These are phyloP conservation scores for Ogataea hybrid DNA, from an alignment of 1,139 yeast species.

Conservation along the genomic window DNA sequence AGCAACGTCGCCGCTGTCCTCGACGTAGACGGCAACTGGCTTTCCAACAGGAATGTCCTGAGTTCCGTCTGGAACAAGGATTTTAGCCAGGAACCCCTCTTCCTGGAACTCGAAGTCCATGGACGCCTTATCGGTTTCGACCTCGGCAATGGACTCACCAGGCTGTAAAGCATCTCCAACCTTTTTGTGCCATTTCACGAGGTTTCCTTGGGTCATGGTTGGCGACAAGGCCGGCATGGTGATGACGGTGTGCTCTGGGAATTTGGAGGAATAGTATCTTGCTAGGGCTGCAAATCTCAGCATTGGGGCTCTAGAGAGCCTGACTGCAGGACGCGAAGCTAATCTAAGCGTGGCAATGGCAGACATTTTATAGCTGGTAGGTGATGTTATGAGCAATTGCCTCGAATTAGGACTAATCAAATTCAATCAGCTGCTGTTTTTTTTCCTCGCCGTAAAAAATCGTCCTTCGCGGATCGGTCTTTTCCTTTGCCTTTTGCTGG, in stretches of 20 bases:
- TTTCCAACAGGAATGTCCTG: conserved; percentile 90
- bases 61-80: conserved; percentile 80
- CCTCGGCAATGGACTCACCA: conserved; percentile 94
- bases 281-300: conserved; percentile 16
- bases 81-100: conserved; percentile 93
- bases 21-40: conserved; percentile 97
- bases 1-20: conserved; percentile 76
- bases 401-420: neutral
- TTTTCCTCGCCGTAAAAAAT: conserved; percentile 8
- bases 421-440: conserved; percentile 13
- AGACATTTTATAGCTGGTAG: conserved; percentile 23
- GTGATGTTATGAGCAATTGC: neutral
- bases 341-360: conserved; percentile 35
- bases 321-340: conserved; percentile 33
- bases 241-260: conserved; percentile 66
- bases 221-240: conserved; percentile 96
- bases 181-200: conserved; percentile 83
- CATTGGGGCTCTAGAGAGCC: conserved; percentile 21
- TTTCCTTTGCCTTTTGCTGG: conserved; percentile 14
- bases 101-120: conserved; percentile 99
- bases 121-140: conserved; percentile 97
- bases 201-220: conserved; percentile 94
- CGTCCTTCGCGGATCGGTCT: conserved; percentile 21
- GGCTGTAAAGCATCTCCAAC: conserved; percentile 86
- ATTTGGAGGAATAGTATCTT: conserved; percentile 32